phyloP scores from a whole-genome alignment of 176 grass and related monocot species.

The Areca catechu region DNA sequence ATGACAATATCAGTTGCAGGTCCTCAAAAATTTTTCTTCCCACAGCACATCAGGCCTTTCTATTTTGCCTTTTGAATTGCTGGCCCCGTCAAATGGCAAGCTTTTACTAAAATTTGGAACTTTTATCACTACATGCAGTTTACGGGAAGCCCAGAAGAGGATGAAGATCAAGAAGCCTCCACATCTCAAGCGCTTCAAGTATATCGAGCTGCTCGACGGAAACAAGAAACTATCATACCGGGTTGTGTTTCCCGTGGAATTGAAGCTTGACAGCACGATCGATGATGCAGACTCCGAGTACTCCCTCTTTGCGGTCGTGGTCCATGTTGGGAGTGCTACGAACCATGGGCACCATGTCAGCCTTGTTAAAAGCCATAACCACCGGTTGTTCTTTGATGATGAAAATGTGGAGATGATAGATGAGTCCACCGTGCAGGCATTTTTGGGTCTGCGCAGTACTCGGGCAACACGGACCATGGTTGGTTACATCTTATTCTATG shows the following conservation, averaged over 20 bases:
- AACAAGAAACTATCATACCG: conserved; percentile 96
- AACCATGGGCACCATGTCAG: conserved; percentile 20
- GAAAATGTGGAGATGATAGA: conserved; percentile 16
- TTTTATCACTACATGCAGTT: conserved; percentile 35
- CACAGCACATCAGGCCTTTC: no score
- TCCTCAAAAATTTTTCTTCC: no score
- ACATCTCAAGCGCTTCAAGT: conserved; percentile 85
- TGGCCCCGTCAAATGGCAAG: no score
- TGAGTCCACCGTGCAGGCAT: conserved; percentile 5
- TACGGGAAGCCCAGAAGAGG: conserved; percentile 96
- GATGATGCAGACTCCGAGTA: conserved; percentile 1
- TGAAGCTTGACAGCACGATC: conserved; percentile 17
- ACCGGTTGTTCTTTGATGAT: conserved; percentile 16
- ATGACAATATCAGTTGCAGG: no score
- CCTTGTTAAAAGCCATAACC: conserved; percentile 18
- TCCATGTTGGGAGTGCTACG: conserved; percentile 6
- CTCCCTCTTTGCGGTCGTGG: conserved; percentile 11
- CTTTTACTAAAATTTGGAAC: no score
- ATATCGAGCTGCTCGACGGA: conserved; percentile 79
- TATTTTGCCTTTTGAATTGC: no score
- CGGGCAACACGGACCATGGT: conserved; percentile 11
- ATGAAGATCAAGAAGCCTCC: conserved; percentile 99
- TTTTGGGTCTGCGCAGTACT: conserved; percentile 5
- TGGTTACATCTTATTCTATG: conserved; percentile 14
- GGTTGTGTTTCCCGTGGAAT: conserved; percentile 89